Evolutionary conservation across 2,329 filamentous ascomycete species (phyloP), one percentile per base, ranked within the genome.

Genomic region (Monilinia fructicola): DNA sequence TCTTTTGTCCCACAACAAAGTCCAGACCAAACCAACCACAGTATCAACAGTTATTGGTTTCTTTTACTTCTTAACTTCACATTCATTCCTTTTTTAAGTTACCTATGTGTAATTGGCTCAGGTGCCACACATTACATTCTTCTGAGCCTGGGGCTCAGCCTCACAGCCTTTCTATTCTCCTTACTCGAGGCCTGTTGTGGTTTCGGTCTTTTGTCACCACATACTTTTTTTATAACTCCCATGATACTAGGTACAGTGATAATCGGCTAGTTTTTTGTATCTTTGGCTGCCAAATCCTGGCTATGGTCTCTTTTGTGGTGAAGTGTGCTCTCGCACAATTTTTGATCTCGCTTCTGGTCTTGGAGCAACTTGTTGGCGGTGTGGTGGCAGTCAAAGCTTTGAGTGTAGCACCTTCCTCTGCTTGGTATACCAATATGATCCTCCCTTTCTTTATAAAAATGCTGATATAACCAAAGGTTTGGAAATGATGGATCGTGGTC

Each of bases 401-500:
- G 58, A 74, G 72, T 55, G 68, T 75, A 10, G 68, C 73, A 2
- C 74, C 74, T 23, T 75, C 74, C 28, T 70, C 67, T 11, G 67
- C 69, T 50, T 76, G 73, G 74, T 76, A 60, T 65, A 61, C 60
- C 23, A 18, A 44, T 38, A 10, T 14, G 9, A 28, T 11, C 4
- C 42, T 31, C 23, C 11, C 4, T 40, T 16, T 14, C 1, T 31
- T 12, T 26, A 31, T 12, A n/a, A 3, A 3, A n/a, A 40, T 62
- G 35, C 56, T 66, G 31, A 66, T 46, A 31, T 2, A 21, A 21
- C 26, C 2, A 52, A 65, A 87, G 85, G 85, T 82, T 85, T 69
- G 87, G 87, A 58, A 81, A 84, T 70, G 89, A 91, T 74, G 89
- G 89, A 12, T 83, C 83, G 69, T 93, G 90, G 90, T 92, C 89